Percentiles rank a stretch among this genome's conserved stretches.
phyloP scores from a whole-genome alignment of 2,329 filamentous ascomycete genomes.

The Alternaria solani region DNA sequence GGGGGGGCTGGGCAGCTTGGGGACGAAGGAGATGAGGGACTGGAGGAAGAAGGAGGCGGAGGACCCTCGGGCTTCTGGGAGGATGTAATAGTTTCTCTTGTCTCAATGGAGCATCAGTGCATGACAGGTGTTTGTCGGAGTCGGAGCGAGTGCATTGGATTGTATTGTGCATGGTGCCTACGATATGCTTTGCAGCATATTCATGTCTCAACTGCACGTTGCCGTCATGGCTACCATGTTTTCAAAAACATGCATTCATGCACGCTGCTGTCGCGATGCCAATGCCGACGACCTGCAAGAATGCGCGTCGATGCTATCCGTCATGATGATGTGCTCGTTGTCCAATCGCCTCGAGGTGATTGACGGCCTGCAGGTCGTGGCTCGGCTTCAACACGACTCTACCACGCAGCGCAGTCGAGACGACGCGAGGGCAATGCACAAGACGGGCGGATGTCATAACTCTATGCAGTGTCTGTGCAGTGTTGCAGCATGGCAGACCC shows the following conservation, averaged over 20 bases:
- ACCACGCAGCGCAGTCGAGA: background rate
- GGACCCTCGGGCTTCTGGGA: constrained; percentile 77
- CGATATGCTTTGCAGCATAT: background rate
- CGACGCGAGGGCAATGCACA: background rate
- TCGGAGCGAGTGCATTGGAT: background rate
- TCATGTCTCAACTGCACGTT: background rate
- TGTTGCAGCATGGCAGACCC: constrained; percentile 10
- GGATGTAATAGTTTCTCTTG: constrained; percentile 54
- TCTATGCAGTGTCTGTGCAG: background rate
- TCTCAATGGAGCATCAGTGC: background rate
- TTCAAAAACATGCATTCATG: background rate
- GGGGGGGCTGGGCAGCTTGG: constrained; percentile 86
- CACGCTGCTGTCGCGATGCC: background rate
- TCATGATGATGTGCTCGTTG: constrained; percentile 14
- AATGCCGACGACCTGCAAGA: background rate
- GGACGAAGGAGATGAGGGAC: constrained; percentile 90
- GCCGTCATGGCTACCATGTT: background rate
- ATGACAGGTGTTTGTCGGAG: background rate
- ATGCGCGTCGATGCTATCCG: constrained; percentile 1
- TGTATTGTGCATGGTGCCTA: background rate
- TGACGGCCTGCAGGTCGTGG: background rate
- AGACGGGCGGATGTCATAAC: background rate
- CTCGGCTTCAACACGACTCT: background rate
- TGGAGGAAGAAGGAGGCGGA: constrained; percentile 80
- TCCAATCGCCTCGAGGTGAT: constrained; percentile 15